Percentiles rank a stretch among this genome's conserved stretches.
Conservation (phyloP, 768 basidiomycete species). For the Leucocoprinus leucothites region DNA sequence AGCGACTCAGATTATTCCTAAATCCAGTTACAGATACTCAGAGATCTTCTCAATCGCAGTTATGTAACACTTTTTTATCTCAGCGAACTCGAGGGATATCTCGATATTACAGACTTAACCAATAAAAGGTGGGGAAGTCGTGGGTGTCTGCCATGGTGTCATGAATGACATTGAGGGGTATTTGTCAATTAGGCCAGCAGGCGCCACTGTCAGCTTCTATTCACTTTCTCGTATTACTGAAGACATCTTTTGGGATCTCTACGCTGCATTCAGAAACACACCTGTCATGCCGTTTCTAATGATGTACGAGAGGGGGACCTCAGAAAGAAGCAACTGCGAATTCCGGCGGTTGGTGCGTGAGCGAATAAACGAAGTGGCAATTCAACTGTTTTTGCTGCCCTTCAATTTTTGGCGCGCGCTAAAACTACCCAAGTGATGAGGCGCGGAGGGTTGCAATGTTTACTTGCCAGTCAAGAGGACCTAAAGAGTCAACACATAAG, state of each 20-base stretch:
- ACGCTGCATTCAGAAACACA: not conserved
- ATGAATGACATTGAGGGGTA: not conserved
- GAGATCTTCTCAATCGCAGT: too few relatives aligned
- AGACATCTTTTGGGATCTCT: too few relatives aligned
- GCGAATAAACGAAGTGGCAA: not conserved
- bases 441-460: too few relatives aligned
- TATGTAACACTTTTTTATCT: conserved; percentile 1
- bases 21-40: too few relatives aligned
- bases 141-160: not conserved
- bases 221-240: too few relatives aligned
- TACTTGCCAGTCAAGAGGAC: too few relatives aligned
- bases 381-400: not conserved
- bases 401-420: too few relatives aligned
- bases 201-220: too few relatives aligned
- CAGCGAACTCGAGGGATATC: conserved; percentile 11
- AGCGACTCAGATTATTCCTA: too few relatives aligned
- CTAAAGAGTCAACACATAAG: too few relatives aligned
- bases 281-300: not conserved
- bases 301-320: not conserved
- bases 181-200: too few relatives aligned
- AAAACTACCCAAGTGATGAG: too few relatives aligned
- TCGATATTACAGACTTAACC: not conserved
- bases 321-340: not conserved
- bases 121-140: not conserved
- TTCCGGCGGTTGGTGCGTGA: not conserved